Conservation (phyloP, 495 filamentous ascomycete genomes). For the Hyaloscypha finlandica region DNA sequence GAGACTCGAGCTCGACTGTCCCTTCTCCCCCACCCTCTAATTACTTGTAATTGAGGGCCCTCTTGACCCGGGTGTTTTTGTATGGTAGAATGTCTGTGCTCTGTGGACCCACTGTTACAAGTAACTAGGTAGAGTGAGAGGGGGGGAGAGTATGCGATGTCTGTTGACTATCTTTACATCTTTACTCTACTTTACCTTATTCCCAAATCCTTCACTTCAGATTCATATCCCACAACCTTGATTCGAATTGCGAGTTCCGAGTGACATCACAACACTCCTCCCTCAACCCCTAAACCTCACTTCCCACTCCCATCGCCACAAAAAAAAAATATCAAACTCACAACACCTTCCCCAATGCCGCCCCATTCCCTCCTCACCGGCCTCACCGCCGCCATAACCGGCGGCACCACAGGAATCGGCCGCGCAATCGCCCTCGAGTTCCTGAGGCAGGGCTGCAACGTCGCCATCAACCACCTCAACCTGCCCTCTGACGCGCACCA, state of each 20-base stretch:
- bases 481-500: slow-evolving; percentile 53
- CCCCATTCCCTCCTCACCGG: slow-evolving; percentile 51
- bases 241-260: not conserved
- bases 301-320: not conserved
- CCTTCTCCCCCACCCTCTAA: too few species aligned
- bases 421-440: slow-evolving; percentile 73
- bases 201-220: too few species aligned
- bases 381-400: slow-evolving; percentile 76
- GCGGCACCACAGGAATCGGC: slow-evolving; percentile 76
- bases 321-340: not conserved
- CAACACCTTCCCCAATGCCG: slow-evolving; percentile 17
- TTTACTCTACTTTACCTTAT: not conserved
- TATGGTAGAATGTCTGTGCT: too few species aligned
- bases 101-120: too few species aligned
- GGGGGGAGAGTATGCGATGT: too few species aligned
- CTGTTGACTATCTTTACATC: not conserved
- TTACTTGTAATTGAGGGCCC: too few species aligned
- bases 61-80: too few species aligned
- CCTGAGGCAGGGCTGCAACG: slow-evolving; percentile 67
- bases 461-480: slow-evolving; percentile 71
- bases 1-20: not conserved
- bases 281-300: not conserved
- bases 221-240: not conserved
- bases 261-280: not conserved
- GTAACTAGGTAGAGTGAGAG: too few species aligned